Base-by-base conservation (phyloP, 306 rosid species). In the Medicago lupulina region DNA sequence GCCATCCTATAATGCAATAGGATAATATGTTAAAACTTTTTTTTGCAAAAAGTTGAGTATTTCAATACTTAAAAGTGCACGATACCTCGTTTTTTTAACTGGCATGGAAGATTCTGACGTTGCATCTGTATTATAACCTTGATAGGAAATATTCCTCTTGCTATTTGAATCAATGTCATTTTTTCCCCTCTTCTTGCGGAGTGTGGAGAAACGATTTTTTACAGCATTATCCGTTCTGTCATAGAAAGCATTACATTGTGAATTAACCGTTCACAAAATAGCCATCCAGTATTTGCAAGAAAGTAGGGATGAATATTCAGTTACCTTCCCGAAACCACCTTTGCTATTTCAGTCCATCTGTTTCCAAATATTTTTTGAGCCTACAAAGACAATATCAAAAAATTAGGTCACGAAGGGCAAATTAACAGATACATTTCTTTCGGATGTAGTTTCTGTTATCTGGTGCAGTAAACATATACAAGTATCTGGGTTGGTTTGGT, bases 241-340 rank as follows among this genome's bases (percentile, higher is more conserved):
- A 53, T 10, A 69, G 58, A 41, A 74, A 76, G 64, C 50, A 75
- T 39, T 39, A 43, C 38, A 67, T 51, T 41, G 72, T 70, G 71
- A 70, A 53, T 21, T 39, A 38, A 23, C 75, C 19, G 68, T 38
- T 41, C 44, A 25, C 16, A 1, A 21, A 6, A 51, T 18, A 11
- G 15, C 5, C 57, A 41, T 80, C 62, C 2, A 28, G 65, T 67
- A 70, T 70, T 50, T 34, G 67, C 4, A 64, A 39, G 19, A 67
- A 71, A 31, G 3, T 18, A 62, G 59, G 38, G 83, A 81, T 62
- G 65, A 77, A 79, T 41, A 18, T 40, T 68, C 40, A 8, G 76
- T 76, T 87, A 95, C 99, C 99, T 95, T 91, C 99, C 99, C 79
- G 97, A 88, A 86, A 95, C 97, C 87, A 95, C 99, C 90, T 92